Evolutionary conservation across 140 eudicot species (phyloP).

Genomic region (Cichorium intybus): DNA sequence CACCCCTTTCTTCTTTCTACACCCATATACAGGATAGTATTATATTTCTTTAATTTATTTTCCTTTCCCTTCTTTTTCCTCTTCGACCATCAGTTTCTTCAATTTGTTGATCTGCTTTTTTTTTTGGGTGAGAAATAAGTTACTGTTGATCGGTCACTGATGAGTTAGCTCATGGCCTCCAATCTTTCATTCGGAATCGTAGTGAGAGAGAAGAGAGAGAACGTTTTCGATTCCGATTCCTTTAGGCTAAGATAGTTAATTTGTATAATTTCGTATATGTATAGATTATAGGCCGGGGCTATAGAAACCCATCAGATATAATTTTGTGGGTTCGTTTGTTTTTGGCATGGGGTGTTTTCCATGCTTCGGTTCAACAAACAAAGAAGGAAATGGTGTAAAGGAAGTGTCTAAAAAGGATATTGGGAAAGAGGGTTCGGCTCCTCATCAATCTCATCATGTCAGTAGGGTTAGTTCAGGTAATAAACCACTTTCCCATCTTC

Average conservation of each 20-base stretch:
- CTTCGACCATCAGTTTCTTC: slow-evolving; percentile 65
- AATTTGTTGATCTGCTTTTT: slow-evolving; percentile 85
- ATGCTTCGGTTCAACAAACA: slow-evolving; percentile 77
- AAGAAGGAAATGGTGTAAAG: slow-evolving; percentile 61
- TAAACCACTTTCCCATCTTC: neutral
- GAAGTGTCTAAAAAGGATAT: slow-evolving; percentile 67
- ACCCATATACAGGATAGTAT: slow-evolving; percentile 11
- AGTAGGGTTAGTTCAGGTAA: slow-evolving; percentile 85
- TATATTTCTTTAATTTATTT: slow-evolving; percentile 28
- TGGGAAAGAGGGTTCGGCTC: slow-evolving; percentile 71
- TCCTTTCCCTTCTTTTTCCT: slow-evolving; percentile 27
- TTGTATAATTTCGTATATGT: slow-evolving; percentile 25
- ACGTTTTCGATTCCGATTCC: slow-evolving; percentile 6
- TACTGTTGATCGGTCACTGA: slow-evolving; percentile 47
- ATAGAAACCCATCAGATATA: slow-evolving; percentile 27
- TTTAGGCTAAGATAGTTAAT: slow-evolving; percentile 7
- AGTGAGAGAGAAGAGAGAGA: slow-evolving; percentile 15
- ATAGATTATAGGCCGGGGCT: slow-evolving; percentile 8
- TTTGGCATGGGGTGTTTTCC: slow-evolving; percentile 94
- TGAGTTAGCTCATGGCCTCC: slow-evolving; percentile 34
- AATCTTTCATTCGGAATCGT: slow-evolving; percentile 17
- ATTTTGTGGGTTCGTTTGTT: slow-evolving; percentile 32
- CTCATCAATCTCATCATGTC: slow-evolving; percentile 59
- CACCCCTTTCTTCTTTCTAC: slow-evolving; percentile 18
- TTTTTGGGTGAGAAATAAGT: slow-evolving; percentile 28